phyloP scores from a whole-genome alignment of 108 stramenopile genomes.

The Poteriospumella lacustris region DNA sequence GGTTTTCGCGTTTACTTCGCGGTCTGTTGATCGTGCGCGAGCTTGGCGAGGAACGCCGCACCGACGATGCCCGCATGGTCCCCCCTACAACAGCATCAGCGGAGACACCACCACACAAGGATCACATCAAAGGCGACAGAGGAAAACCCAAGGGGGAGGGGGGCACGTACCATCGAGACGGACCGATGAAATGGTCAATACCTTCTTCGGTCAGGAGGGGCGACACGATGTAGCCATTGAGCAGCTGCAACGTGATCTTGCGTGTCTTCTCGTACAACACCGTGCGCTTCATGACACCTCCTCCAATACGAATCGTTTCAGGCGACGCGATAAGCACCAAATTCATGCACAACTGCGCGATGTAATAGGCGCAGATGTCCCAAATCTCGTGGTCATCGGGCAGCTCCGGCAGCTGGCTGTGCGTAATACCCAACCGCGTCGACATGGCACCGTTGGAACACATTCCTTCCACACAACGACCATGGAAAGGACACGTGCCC shows the following conservation, averaged over 20 bases:
- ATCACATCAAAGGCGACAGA: not conserved
- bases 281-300: slow-evolving; percentile 79
- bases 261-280: slow-evolving; percentile 63
- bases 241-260: slow-evolving; percentile 51
- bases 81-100: too few relatives aligned
- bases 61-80: slow-evolving; percentile 69
- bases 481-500: slow-evolving; percentile 23
- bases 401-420: slow-evolving; percentile 49
- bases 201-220: slow-evolving; percentile 41
- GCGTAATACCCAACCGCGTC: not conserved
- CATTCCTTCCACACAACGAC: slow-evolving; percentile 30
- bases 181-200: slow-evolving; percentile 35
- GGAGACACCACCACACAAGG: too few relatives aligned
- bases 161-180: slow-evolving; percentile 28
- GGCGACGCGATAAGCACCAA: slow-evolving; percentile 68
- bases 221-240: slow-evolving; percentile 82
- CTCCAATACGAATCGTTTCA: slow-evolving; percentile 82
- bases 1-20: not conserved
- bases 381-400: slow-evolving; percentile 73
- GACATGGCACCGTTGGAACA: not conserved
- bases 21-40: slow-evolving; percentile 39
- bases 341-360: slow-evolving; percentile 79
- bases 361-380: slow-evolving; percentile 79
- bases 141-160: not conserved
- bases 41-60: slow-evolving; percentile 63